These are phyloP conservation scores for Trichosporon inkin DNA, from an alignment of 1,284 basidiomycete species.

Conservation along the genomic window DNA sequence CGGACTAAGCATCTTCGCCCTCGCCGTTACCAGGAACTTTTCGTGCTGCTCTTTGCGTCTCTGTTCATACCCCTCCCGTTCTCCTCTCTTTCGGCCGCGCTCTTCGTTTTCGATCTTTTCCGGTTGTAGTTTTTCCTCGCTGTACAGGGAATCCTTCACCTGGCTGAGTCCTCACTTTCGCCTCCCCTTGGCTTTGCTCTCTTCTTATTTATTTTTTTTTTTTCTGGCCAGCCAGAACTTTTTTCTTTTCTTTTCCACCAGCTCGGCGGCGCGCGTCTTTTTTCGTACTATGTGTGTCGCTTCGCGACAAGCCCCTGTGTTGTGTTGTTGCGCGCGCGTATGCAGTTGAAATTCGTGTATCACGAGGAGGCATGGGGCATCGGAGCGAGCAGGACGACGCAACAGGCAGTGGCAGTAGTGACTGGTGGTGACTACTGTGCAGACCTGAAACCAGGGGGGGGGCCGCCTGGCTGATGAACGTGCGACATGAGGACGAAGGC, in stretches of 20 bases:
- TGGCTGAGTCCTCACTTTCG: background rate
- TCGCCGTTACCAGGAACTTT: conserved; percentile 11
- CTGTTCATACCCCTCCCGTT: conserved; percentile 1
- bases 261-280: background rate
- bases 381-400: no score
- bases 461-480: no score
- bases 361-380: background rate
- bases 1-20: conserved; percentile 1
- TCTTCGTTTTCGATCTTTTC: conserved; percentile 9
- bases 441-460: no score
- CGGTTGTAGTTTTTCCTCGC: conserved; percentile 3
- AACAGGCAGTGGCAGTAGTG: no score
- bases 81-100: background rate
- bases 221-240: conserved; percentile 8
- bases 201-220: background rate
- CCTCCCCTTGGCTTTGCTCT: background rate
- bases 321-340: conserved; percentile 7
- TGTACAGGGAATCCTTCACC: conserved; percentile 1
- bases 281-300: conserved; percentile 3
- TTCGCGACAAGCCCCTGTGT: background rate
- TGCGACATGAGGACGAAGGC: no score
- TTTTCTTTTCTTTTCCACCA: background rate
- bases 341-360: conserved; percentile 8
- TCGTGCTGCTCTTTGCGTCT: conserved; percentile 4
- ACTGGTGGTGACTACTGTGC: no score